These are phyloP conservation scores for Cucurbita ficifolia DNA, from an alignment of 306 rosid genomes.

Conservation along the genomic window DNA sequence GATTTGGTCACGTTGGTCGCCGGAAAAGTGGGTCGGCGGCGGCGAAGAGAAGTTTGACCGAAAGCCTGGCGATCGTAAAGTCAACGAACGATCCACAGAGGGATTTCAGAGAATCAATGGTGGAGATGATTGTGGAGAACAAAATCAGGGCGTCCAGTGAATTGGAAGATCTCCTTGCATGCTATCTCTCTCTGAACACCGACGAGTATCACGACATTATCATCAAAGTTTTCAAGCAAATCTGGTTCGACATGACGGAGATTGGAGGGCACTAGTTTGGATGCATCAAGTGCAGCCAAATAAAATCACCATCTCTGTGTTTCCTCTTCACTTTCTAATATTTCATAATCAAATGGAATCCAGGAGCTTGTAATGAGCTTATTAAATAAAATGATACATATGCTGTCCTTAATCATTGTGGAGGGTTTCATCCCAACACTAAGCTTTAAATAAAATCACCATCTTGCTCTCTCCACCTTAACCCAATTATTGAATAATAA, in stretches of 20 bases:
- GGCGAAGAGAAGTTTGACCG: conserved; percentile 31
- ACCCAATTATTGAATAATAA: neutral
- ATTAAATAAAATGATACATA: no score
- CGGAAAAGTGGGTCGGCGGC: conserved; percentile 26
- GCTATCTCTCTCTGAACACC: conserved; percentile 69
- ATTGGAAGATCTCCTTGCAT: conserved; percentile 90
- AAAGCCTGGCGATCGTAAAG: conserved; percentile 66
- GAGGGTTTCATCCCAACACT: no score
- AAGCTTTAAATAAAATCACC: neutral
- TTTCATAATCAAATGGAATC: no score
- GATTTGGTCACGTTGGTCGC: conserved; percentile 10
- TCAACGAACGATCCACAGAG: conserved; percentile 65
- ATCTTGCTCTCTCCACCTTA: neutral
- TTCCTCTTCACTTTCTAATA: neutral
- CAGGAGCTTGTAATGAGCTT: no score
- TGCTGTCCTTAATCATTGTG: no score
- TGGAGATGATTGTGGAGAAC: conserved; percentile 89
- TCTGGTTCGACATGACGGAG: conserved; percentile 71
- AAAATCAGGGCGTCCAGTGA: conserved; percentile 73
- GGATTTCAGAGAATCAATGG: conserved; percentile 89
- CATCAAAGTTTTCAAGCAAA: conserved; percentile 86
- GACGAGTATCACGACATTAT: conserved; percentile 85
- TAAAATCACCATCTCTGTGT: neutral
- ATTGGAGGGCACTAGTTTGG: neutral
- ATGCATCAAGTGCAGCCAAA: neutral